Percentiles rank a stretch among this genome's conserved stretches.
These are phyloP conservation scores for Lentinula sp. DNA, from an alignment of 768 basidiomycete genomes.

Conservation along the genomic window DNA sequence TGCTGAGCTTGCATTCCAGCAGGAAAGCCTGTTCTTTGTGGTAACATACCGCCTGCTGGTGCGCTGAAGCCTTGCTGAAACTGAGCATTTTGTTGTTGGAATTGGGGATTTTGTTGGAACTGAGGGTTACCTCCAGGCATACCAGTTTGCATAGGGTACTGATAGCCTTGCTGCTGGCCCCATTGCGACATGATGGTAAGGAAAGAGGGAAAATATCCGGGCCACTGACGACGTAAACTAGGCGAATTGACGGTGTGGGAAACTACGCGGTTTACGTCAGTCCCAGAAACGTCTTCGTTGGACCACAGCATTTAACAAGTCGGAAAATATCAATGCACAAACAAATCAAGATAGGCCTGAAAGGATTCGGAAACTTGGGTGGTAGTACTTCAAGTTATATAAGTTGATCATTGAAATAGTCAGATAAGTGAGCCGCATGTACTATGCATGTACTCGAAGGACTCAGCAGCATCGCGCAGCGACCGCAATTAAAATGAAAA, in stretches of 20 bases:
- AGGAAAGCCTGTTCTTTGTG: constrained; percentile 60
- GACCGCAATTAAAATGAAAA: too few relatives aligned
- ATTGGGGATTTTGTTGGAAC: constrained; percentile 22
- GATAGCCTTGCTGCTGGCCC: constrained; percentile 62
- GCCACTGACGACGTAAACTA: constrained; percentile 3
- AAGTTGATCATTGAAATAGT: too few relatives aligned
- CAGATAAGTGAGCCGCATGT: too few relatives aligned
- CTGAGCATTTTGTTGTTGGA: constrained; percentile 16
- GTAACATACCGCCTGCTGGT: constrained; percentile 36
- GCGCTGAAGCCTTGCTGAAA: constrained; percentile 19
- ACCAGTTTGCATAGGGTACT: constrained; percentile 73
- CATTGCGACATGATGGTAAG: constrained; percentile 67
- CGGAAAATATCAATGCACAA: too few relatives aligned
- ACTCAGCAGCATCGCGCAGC: too few relatives aligned
- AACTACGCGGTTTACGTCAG: constrained; percentile 2
- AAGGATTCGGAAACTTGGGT: too few relatives aligned
- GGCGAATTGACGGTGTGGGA: neutral
- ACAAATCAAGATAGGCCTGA: too few relatives aligned
- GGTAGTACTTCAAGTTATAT: too few relatives aligned
- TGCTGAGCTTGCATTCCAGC: constrained; percentile 14
- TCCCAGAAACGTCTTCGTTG: neutral
- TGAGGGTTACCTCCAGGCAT: constrained; percentile 38
- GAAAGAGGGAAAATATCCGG: constrained; percentile 5
- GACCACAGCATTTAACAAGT: neutral
- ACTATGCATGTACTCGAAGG: too few relatives aligned